Percentiles rank a stretch among this genome's conserved stretches.
phyloP scores from a whole-genome alignment of 2,329 filamentous ascomycete genomes.

The Penicillium hordei region DNA sequence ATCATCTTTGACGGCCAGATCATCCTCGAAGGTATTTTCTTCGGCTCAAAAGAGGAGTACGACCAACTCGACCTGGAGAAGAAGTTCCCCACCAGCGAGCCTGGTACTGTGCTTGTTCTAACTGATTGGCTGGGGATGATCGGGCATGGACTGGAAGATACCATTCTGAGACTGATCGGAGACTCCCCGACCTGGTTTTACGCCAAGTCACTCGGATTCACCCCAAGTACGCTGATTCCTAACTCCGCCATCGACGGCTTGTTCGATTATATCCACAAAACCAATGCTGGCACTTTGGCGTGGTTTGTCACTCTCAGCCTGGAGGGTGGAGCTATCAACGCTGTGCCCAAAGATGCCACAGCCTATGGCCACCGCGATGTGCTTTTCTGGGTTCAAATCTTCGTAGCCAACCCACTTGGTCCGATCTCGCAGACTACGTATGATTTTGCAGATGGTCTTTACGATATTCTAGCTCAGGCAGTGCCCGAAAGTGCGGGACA shows the following conservation, averaged over 20 bases:
- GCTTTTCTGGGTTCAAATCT: conserved; percentile 61
- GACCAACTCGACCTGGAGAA: conserved; percentile 37
- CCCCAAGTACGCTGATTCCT: conserved; percentile 49
- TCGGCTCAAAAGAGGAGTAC: conserved; percentile 60
- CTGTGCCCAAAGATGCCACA: conserved; percentile 55
- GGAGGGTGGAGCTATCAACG: conserved; percentile 58
- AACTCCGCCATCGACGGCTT: conserved; percentile 41
- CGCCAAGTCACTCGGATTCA: conserved; percentile 57
- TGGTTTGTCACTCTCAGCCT: conserved; percentile 64
- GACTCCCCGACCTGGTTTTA: conserved; percentile 44
- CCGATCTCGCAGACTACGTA: conserved; percentile 46
- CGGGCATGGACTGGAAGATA: background rate
- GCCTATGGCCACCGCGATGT: conserved; percentile 64
- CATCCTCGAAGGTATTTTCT: conserved; percentile 62
- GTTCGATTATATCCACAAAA: conserved; percentile 39
- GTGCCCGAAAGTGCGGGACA: conserved; percentile 33
- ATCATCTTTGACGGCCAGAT: conserved; percentile 56
- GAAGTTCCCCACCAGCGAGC: conserved; percentile 22
- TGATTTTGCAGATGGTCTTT: conserved; percentile 53
- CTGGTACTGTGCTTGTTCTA: conserved; percentile 18
- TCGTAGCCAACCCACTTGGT: conserved; percentile 51
- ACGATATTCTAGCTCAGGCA: conserved; percentile 31
- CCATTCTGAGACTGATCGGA: background rate
- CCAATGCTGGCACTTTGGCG: conserved; percentile 51
- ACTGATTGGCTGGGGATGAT: background rate